Conservation (phyloP, 192 early-diverging fungal species). For the Coemansia guatemalensis region DNA sequence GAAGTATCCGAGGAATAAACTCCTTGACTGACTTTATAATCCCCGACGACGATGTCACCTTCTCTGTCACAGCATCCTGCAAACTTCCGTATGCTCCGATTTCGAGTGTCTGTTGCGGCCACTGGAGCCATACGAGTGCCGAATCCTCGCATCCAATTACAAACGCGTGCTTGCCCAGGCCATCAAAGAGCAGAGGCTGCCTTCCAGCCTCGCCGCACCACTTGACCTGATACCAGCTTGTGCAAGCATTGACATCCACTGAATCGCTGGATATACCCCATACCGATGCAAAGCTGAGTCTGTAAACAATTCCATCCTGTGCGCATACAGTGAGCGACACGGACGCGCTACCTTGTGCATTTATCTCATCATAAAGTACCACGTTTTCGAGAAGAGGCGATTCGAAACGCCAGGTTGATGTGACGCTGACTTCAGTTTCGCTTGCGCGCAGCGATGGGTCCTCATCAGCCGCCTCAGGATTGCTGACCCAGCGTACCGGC, state of each 20-base stretch:
- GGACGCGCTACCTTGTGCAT: constrained; percentile 7
- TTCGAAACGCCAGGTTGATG: constrained; percentile 46
- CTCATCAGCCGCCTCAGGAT: background rate
- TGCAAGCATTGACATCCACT: constrained; percentile 23
- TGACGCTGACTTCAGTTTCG: constrained; percentile 15
- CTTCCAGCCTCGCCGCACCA: constrained; percentile 28
- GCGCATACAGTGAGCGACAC: constrained; percentile 34
- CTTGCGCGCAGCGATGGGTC: constrained; percentile 1
- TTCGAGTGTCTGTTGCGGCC: constrained; percentile 17
- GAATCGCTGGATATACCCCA: constrained; percentile 40
- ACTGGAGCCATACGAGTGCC: constrained; percentile 40
- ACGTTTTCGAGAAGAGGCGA: constrained; percentile 23
- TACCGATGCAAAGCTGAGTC: constrained; percentile 35
- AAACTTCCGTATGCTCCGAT: constrained; percentile 20
- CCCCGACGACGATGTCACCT: constrained; percentile 25
- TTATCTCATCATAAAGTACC: constrained; percentile 24
- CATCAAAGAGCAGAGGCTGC: constrained; percentile 26
- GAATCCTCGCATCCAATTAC: constrained; percentile 31
- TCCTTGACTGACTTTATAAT: constrained; percentile 36
- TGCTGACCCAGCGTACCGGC: constrained; percentile 39
- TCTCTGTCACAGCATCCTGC: constrained; percentile 24
- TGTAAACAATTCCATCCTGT: constrained; percentile 32
- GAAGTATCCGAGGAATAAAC: constrained; percentile 43
- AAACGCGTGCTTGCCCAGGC: constrained; percentile 9
- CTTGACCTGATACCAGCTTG: constrained; percentile 43